A percentile compares a stretch with the other conserved stretches of the same genome.
These are phyloP conservation scores for Cystofilobasidium macerans DNA, from an alignment of 768 basidiomycete genomes.

Conservation along the genomic window DNA sequence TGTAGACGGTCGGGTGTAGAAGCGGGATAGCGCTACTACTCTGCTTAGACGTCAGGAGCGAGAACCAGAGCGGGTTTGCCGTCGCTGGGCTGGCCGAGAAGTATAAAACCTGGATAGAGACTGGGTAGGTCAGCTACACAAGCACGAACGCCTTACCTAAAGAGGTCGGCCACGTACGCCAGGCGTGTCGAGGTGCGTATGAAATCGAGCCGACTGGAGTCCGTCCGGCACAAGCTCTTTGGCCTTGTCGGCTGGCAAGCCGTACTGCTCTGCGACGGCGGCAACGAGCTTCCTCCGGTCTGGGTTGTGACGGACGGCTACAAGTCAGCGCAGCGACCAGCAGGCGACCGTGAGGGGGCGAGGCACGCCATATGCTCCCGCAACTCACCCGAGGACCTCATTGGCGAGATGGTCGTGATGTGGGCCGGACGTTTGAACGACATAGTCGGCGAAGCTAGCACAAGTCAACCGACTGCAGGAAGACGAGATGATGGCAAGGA, in stretches of 20 bases:
- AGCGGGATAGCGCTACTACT: neutral
- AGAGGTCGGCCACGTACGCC: slow-evolving; percentile 13
- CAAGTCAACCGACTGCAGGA: neutral
- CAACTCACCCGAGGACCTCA: slow-evolving; percentile 17
- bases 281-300: slow-evolving; percentile 19
- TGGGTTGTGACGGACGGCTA: neutral
- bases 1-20: slow-evolving; percentile 47
- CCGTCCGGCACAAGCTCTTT: slow-evolving; percentile 24
- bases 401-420: slow-evolving; percentile 12
- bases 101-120: slow-evolving; percentile 8
- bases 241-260: slow-evolving; percentile 7
- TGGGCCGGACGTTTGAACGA: slow-evolving; percentile 22
- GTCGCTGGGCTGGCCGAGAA: slow-evolving; percentile 13
- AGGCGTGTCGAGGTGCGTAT: slow-evolving; percentile 15
- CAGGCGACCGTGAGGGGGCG: neutral
- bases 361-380: neutral
- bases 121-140: neutral
- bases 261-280: neutral
- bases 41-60: slow-evolving; percentile 9
- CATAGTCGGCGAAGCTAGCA: neutral
- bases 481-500: neutral
- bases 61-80: slow-evolving; percentile 23
- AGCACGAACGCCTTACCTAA: neutral
- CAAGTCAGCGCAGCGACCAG: neutral
- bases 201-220: slow-evolving; percentile 13